Base-by-base conservation (phyloP, 148 eudicot genomes). In the Rhododendron vialii region DNA sequence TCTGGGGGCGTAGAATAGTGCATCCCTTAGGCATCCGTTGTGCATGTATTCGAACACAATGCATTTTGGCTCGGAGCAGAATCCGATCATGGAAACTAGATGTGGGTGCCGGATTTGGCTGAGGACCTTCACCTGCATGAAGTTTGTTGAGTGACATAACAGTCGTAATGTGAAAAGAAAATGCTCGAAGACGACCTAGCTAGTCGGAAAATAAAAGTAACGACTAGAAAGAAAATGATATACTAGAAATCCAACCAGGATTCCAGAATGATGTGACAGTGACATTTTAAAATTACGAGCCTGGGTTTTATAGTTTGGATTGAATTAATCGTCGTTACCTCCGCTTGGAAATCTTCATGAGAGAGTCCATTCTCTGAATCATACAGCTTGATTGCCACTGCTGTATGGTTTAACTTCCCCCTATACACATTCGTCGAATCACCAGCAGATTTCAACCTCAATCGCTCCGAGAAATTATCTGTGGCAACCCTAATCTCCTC, bases 41-140 rank as follows among this genome's bases (percentile, higher is more conserved):
- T 91, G 94, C 94, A 92, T 91, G 89, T 92, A 93, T 83, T 95
- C 97, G 4, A 91, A 95, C 22, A 93, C 92, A 10, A 95, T 85
- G 88, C 96, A 95, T 80, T 83, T 91, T 82, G 90, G 92, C 57
- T 93, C 92, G 0, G 90, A 78, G 91, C 98, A 94, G 88, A 91
- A 93, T 73, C 98, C 98, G 1, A 93, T 86, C 82, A 94, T 75
- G 0, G 93, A 83, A 8, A 90, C 87, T 50, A 95, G 78, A 79
- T 92, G 86, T 15, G 94, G 96, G 86, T 95, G 98, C 83, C 93
- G 86, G n/a, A 92, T 83, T 75, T 86, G 89, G 82, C 90, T 82
- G 3, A 93, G 88, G 5, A 92, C 78, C 87, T 90, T 91, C 88
- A 94, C 98, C 98, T 95, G 87, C 86, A 86, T 80, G 83, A 79